Evolutionary conservation across 1,284 basidiomycete genomes (phyloP), one percentile per base, ranked within the genome.

Genomic region (Sanguinoderma infundibulare): DNA sequence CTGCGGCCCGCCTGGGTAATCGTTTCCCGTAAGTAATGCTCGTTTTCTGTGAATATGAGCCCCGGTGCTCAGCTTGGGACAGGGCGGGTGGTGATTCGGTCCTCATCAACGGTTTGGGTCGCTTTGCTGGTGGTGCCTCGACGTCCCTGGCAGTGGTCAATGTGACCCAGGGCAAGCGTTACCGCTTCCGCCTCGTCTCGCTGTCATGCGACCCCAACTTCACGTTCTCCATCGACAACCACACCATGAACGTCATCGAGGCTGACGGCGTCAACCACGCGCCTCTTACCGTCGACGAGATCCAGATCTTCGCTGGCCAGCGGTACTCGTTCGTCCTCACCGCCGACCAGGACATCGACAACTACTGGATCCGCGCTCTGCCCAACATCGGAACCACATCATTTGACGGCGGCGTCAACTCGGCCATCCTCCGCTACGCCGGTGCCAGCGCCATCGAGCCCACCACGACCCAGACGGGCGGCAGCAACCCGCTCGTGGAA

Each of bases 31-130:
- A 53, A 39, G 66, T 59, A 15, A 15, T 28, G 6, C 24, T 40
- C 22, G 26, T 6, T 52, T 32, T 20, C 1, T 35, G 3, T 15
- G 9, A 32, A 9, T 35, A 3, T 15, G 9, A 32, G 14, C 15
- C 10, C 42, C 14, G 9, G 2, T 12, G 8, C 36, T 53, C 15
- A 53, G 26, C 15, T 34, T 15, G 15, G 15, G 2, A 15, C 7
- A 61, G 60, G 12, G 8, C 44, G 12, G 63, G 61, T 12, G 39
- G 61, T 1, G 64, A 70, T 30, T 26, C 80, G 0, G 83, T 81
- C 2, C 69, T 87, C 6, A 83, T 89, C 70, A 88, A 88, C 56
- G 81, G 81, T 9, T 68, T 74, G 26, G 82, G 82, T 7, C 72
- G 76, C 4, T 74, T 55, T 52, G 22, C 53, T 2, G 61, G 56